Evolutionary conservation across 352 stramenopile genomes (phyloP).

Genomic region (Peronospora destructor): DNA sequence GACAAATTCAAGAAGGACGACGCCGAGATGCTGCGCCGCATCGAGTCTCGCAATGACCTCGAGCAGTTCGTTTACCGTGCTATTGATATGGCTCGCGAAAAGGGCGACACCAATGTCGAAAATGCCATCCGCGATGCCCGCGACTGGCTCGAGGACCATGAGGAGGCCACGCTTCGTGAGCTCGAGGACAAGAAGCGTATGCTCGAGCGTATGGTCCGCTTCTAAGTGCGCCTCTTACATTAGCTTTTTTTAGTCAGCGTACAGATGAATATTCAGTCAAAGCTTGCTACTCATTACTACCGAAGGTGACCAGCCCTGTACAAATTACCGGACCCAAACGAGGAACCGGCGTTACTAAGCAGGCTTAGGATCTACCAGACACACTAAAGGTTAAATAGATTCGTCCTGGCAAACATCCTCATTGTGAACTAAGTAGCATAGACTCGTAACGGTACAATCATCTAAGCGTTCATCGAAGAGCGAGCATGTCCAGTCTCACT

Average conservation of each 20-base stretch:
- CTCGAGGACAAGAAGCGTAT: slow-evolving; percentile 91
- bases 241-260: slow-evolving; percentile 28
- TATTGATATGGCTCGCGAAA: slow-evolving; percentile 58
- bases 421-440: no score
- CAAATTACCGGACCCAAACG: no score
- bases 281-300: slow-evolving; percentile 34
- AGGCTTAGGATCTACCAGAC: no score
- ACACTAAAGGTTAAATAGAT: no score
- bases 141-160: slow-evolving; percentile 84
- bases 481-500: no score
- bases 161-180: slow-evolving; percentile 87
- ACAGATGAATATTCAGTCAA: slow-evolving; percentile 26
- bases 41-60: slow-evolving; percentile 60
- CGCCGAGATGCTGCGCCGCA: slow-evolving; percentile 58
- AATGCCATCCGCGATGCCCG: slow-evolving; percentile 80
- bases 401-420: no score
- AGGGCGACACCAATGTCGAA: slow-evolving; percentile 65
- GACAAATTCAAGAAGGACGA: slow-evolving; percentile 75
- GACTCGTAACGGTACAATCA: no score
- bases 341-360: no score
- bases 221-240: slow-evolving; percentile 39
- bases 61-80: slow-evolving; percentile 72
- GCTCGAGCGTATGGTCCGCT: slow-evolving; percentile 63
- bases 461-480: no score
- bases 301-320: no score